These are phyloP conservation scores for Zymoseptoria pseudotritici DNA, from an alignment of 2,329 filamentous ascomycete species.

Conservation along the genomic window DNA sequence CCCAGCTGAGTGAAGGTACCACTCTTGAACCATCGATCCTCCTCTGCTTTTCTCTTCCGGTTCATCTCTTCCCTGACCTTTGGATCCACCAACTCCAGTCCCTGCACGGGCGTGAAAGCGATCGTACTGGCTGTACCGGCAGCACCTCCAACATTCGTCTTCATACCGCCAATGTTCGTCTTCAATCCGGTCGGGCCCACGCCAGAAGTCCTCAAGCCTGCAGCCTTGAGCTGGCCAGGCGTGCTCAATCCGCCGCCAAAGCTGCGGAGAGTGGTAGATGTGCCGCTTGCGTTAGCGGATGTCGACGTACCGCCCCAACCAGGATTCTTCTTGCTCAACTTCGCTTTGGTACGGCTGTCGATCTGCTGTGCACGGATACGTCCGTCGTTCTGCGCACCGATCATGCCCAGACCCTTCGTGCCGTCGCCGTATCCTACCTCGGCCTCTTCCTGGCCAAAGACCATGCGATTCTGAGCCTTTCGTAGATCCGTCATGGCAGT, in stretches of 20 bases:
- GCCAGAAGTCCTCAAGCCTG: slow-evolving; percentile 72
- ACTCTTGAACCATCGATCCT: slow-evolving; percentile 93
- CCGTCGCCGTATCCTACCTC: slow-evolving; percentile 87
- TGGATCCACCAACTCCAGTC: slow-evolving; percentile 88
- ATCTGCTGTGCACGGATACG: slow-evolving; percentile 81
- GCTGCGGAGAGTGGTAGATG: slow-evolving; percentile 73
- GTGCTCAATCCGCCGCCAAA: slow-evolving; percentile 61
- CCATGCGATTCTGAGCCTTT: slow-evolving; percentile 93
- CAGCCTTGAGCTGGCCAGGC: slow-evolving; percentile 64
- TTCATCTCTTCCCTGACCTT: slow-evolving; percentile 81
- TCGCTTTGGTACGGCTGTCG: slow-evolving; percentile 86
- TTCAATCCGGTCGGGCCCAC: slow-evolving; percentile 49
- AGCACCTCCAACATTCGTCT: slow-evolving; percentile 43
- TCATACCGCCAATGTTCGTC: slow-evolving; percentile 20
- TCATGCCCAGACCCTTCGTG: slow-evolving; percentile 89
- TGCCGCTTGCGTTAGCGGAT: slow-evolving; percentile 54
- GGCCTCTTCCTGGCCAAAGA: slow-evolving; percentile 89
- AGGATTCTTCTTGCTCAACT: slow-evolving; percentile 89
- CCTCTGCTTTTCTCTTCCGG: slow-evolving; percentile 85
- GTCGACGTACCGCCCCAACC: slow-evolving; percentile 67
- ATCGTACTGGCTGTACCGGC: slow-evolving; percentile 63
- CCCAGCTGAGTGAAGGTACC: slow-evolving; percentile 92
- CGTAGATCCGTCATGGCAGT: slow-evolving; percentile 93
- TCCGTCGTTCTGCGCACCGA: slow-evolving; percentile 82
- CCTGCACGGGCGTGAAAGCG: slow-evolving; percentile 90